phyloP scores from a whole-genome alignment of 2,329 filamentous ascomycete genomes.

The Trichoderma atrobrunneum region DNA sequence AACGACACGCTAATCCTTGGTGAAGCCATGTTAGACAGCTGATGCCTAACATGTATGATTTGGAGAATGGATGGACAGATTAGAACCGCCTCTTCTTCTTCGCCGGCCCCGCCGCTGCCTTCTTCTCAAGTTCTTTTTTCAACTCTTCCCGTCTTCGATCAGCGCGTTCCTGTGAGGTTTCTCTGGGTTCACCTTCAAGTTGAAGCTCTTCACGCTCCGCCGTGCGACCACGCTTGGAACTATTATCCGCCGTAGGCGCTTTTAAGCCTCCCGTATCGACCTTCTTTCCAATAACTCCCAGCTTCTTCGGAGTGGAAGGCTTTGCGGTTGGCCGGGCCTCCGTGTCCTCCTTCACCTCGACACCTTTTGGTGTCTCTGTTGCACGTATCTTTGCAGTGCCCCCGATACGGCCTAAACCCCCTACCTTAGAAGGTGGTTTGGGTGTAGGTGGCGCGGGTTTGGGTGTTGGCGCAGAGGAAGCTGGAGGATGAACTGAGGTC shows the following conservation, averaged over 20 bases:
- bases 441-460: constrained; percentile 14
- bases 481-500: constrained; percentile 23
- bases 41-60: not conserved
- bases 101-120: constrained; percentile 47
- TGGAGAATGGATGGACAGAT: not conserved
- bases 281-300: constrained; percentile 38
- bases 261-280: constrained; percentile 13
- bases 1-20: not conserved
- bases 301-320: constrained; percentile 24
- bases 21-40: not conserved
- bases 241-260: not conserved
- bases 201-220: constrained; percentile 23
- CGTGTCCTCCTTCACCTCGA: constrained; percentile 15
- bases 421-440: constrained; percentile 29
- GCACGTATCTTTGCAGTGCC: constrained; percentile 28
- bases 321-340: constrained; percentile 16
- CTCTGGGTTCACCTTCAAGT: constrained; percentile 35
- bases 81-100: constrained; percentile 58
- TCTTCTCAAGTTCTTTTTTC: constrained; percentile 49
- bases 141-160: constrained; percentile 52
- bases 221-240: not conserved
- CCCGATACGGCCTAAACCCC: constrained; percentile 43
- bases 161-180: constrained; percentile 46
- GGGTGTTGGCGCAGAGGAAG: constrained; percentile 24
- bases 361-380: constrained; percentile 5